Evolutionary conservation across 192 early-diverging fungal species (phyloP), one percentile per base, ranked within the genome.

Genomic region (Irineochytrium annulatum): DNA sequence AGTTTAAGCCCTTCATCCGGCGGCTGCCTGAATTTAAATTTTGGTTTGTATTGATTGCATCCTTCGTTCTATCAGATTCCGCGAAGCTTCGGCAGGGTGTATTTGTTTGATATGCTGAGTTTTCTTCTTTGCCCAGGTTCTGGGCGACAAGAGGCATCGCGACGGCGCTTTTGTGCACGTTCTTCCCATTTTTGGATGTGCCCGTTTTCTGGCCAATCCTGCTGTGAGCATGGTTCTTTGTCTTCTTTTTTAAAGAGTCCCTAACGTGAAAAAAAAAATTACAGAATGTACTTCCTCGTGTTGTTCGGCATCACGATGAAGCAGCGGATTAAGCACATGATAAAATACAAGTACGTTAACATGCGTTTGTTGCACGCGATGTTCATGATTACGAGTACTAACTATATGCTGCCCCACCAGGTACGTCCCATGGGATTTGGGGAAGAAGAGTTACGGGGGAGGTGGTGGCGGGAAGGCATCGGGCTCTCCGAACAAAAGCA

Each of bases 201-300:
- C 97, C 97, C 14, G 97, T 99, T 3, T 99, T 92, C 75, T 99
- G 97, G 97, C 97, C 97, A 2, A 98, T 97, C 64, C 81, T 98
- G 29, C 72, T 97, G 73, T 78, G 63, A 43, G 69, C 52, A 24
- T 14, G 16, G n/a, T 11, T 29, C 27, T 34, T 62, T 1, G n/a
- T 43, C 45, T 49, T 27, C 17, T 24, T 22, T 17, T 49, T 8
- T 22, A 24, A 8, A 52, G 13, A 28, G 11, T 14, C 8, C 49
- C 27, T 52, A 19, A 11, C 8, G 8, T 0, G 6, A 35, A 14
- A 24, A 34, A n/a, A 48, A 22, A 16, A 37, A n/a, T 31, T 41
- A 3, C 65, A 80, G 78, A 13, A 77, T 97, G 49, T 99, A 99
- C 78, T 99, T 96, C 71, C 73, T 92, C 44, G 85, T 95, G 67